These are phyloP conservation scores for Populus pruinosa DNA, from an alignment of 345 rosid genomes.

Conservation along the genomic window DNA sequence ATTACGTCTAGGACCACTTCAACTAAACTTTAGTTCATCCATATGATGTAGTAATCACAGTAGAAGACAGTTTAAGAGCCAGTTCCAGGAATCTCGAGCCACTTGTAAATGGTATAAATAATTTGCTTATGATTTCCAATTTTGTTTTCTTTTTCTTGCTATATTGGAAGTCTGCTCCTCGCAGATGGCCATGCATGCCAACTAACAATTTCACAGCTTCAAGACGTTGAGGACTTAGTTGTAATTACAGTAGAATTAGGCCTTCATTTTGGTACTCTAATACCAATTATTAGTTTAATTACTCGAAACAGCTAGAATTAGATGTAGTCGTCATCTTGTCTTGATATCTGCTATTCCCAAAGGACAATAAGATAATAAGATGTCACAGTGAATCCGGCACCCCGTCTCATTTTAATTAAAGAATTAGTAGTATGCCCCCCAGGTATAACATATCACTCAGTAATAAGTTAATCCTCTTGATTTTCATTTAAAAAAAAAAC, in stretches of 20 bases:
- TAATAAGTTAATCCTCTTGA: too few species aligned
- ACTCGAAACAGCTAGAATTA: constrained; percentile 26
- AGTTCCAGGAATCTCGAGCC: too few species aligned
- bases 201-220: not conserved
- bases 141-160: too few species aligned
- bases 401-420: constrained; percentile 1
- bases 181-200: not conserved
- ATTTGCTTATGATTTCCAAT: not conserved
- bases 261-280: constrained; percentile 1
- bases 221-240: not conserved
- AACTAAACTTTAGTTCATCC: not conserved
- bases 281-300: constrained; percentile 17
- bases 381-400: constrained; percentile 16
- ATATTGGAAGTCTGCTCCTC: too few species aligned
- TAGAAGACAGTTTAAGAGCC: not conserved
- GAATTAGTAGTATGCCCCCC: too few species aligned
- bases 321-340: constrained; percentile 21
- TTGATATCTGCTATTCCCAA: constrained; percentile 30
- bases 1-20: not conserved
- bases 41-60: not conserved
- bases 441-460: too few species aligned
- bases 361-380: constrained; percentile 19
- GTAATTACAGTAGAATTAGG: constrained; percentile 6
- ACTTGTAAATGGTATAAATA: not conserved
- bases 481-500: too few species aligned